Conservation (phyloP, 352 stramenopile genomes). For the Globisporangium mamillatum region DNA sequence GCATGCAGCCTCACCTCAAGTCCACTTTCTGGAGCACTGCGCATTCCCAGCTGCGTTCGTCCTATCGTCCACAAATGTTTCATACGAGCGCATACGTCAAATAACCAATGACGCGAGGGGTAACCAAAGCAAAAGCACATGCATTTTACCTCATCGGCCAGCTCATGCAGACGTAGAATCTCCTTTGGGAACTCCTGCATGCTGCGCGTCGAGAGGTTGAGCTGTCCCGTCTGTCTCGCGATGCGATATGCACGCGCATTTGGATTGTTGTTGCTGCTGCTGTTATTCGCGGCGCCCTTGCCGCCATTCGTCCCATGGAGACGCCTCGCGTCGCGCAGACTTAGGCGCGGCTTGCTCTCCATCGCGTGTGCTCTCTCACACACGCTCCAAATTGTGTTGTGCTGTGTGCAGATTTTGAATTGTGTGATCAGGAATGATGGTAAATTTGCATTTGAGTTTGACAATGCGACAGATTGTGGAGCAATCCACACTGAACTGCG, state of each 20-base stretch:
- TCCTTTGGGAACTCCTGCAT: conserved; percentile 53
- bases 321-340: conserved; percentile 45
- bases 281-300: conserved; percentile 9
- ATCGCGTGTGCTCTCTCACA: conserved; percentile 16
- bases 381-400: not conserved
- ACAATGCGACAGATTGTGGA: not conserved
- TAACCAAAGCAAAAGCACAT: not conserved
- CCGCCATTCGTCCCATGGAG: conserved; percentile 13
- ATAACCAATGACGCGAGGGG: not conserved
- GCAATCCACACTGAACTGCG: not conserved
- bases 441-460: conserved; percentile 10
- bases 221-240: conserved; percentile 47
- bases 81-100: not conserved
- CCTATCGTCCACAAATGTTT: conserved; percentile 17
- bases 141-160: conserved; percentile 42
- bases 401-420: conserved; percentile 2
- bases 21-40: conserved; percentile 64
- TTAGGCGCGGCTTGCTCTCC: conserved; percentile 32
- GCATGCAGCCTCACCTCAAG: conserved; percentile 37
- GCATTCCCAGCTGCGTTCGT: conserved; percentile 76
- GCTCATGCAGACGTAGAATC: conserved; percentile 58
- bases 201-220: conserved; percentile 64
- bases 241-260: conserved; percentile 41
- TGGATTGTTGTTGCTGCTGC: conserved; percentile 18
- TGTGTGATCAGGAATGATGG: conserved; percentile 14